Base-by-base conservation (phyloP, 768 basidiomycete genomes). In the Leccinellum albellum region DNA sequence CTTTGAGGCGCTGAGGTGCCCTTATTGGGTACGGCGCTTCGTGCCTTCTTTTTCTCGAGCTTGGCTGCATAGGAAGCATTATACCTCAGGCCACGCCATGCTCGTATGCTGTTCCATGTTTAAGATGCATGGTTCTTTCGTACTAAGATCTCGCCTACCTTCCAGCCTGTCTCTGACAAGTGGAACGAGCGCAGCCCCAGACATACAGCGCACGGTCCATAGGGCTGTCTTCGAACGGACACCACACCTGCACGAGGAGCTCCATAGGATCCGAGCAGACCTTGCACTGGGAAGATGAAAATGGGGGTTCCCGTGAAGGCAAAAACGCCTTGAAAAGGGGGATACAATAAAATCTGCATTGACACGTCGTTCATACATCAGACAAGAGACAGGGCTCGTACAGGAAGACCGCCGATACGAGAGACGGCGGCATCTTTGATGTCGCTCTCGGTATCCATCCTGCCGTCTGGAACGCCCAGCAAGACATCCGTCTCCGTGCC, bases 331-430 rank as follows among this genome's bases (percentile, higher is more conserved):
- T 81, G 66, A 67, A 65, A 73, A 72, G 58, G 47, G 72, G 75
- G 73, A 81, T 74, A 61, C 68, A 73, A 78, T 80, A 70, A 52
- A 64, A 64, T 63, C 55, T 73, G 78, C 74, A 78, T 79, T 76
- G 74, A 70, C 73, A 75, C 26, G 65, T 69, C 68, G 72, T 71
- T 66, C 68, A 69, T 79, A 82, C 78, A 79, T 73, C 28, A 70
- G 65, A 74, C 71, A 72, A 75, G 73, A 75, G 73, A 74, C 70
- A 61, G 28, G 47, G 61, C 70, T 82, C 90, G 84, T 87, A 94
- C 91, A 80, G 92, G 92, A 75, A 80, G 81, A 69, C 92, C 92
- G 69, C 92, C 92, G 59, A 94, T 87, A 73, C 92, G 88, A 72
- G 92, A 94, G 62, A 94, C 89, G 56, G 88, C 85, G 44, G 84